Base-by-base conservation (phyloP, 1,284 basidiomycete genomes). In the Ceratobasidium sp. region DNA sequence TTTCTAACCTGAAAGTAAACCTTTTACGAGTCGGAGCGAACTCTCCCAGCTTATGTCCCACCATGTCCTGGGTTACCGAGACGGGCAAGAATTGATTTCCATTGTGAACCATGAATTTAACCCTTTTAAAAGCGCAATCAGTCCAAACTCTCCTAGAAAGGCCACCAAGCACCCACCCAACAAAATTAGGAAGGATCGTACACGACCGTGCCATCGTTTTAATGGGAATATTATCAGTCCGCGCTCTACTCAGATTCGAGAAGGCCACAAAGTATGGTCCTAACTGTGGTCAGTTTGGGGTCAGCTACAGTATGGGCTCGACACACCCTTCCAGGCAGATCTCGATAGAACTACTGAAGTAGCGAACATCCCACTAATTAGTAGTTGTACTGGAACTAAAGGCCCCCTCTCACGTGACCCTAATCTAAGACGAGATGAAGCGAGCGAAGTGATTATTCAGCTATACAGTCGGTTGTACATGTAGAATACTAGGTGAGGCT, bases 41-140 rank as follows among this genome's bases (percentile, higher is more conserved):
- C 87, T 99, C 97, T 70, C 97, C 97, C 76, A 99, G 86, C 85
- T 99, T 99, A 85, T 99, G 96, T 0, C 97, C 97, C 1, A 99
- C 96, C 97, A 99, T 99, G 84, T 99, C 97, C 84, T 97, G 96
- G 15, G 95, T 96, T 78, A 99, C 89, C 48, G 89, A 86, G 48
- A 99, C 92, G 0, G 96, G 96, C 15, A 93, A 81, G 84, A 97
- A 98, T 81, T 95, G 91, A 85, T 94, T 96, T 62, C 97, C 97
- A 82, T 98, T 99, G 86, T 99, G 96, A 0, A 99, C 95, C 84
- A 95, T 87, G 84, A 98, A 98, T 77, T 92, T 91, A 62, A 96
- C 88, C 5, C 94, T 95, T 44, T 42, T 28, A 17, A 81, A 7
- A 10, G 50, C 9, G 42, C 50, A 23, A 44, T 40, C 4, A 9